Conservation (phyloP, 345 rosid genomes). For the Hibiscus tridactylites region DNA sequence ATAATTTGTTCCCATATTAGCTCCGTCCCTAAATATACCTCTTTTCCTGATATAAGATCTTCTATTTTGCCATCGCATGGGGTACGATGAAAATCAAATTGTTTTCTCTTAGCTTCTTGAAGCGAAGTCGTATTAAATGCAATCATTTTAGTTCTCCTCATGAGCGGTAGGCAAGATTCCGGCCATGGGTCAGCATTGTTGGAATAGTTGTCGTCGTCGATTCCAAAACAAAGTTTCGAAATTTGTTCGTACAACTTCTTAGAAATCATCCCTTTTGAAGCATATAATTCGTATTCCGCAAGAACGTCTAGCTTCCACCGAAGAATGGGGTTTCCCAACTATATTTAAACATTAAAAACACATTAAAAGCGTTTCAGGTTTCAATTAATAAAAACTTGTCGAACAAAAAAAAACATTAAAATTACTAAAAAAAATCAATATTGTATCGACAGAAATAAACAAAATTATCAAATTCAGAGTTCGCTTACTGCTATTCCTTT, state of each 20-base stretch:
- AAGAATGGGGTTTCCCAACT: neutral
- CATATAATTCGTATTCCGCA: neutral
- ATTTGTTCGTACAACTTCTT: neutral
- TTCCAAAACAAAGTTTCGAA: neutral
- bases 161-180: neutral
- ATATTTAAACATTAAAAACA: too few species aligned
- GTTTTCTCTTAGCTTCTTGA: neutral
- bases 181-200: neutral
- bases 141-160: neutral
- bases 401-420: too few species aligned
- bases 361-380: too few species aligned
- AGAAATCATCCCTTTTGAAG: neutral
- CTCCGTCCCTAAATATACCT: neutral
- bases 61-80: neutral
- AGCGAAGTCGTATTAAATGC: neutral
- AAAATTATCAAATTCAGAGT: too few species aligned
- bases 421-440: neutral
- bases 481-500: too few species aligned
- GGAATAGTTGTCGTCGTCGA: neutral
- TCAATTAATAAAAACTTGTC: too few species aligned
- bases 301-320: neutral
- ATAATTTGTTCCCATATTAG: too few species aligned
- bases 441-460: too few species aligned
- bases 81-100: neutral
- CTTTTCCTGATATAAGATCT: neutral